Evolutionary conservation across 1,284 basidiomycete species (phyloP), one percentile per base, ranked within the genome.

Genomic region (Ustilago cynodontis): DNA sequence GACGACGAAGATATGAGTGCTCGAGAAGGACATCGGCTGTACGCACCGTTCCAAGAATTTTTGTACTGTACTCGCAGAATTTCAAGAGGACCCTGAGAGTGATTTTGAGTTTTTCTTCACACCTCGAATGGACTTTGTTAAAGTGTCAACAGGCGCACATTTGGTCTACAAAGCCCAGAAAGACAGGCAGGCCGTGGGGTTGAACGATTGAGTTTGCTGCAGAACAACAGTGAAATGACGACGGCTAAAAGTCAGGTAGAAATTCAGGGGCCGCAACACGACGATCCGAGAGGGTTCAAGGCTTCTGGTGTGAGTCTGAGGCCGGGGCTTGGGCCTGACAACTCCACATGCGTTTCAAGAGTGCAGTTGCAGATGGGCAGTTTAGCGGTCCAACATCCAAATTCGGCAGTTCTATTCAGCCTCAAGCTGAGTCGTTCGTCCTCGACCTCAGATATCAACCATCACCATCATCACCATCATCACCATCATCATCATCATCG

Each of bases 271-370:
- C 37, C 39, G 24, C 45, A 58, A n/a, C 37, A 51, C 22, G 51
- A 39, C 50, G 58, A 60, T 52, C 35, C 47, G 37, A 35, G 31
- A 47, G 41, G 51, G 51, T 54, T 54, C 60, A 55, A n/a, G 10
- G 8, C 20, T 20, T 39, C 11, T 47, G n/a, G n/a, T n/a, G n/a
- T 43, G 18, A 10, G 41, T 43, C 31, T 6, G 11, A 5, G 35
- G 29, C 28, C 56, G 56, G 29, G 20, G 16, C 49, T 43, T 49
- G 56, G 11, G 20, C 14, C 47, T 54, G 29, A 28, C 58, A 54
- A 71, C 69, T 71, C 63, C 63, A 71, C 69, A 65, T 71, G 50
- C 59, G 41, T 43, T 43, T 43, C 41, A 33, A 11, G 6, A 33
- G 31, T 43, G 18, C 41, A n/a, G 45, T 11, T 31, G 43, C 43